phyloP scores from a whole-genome alignment of 2,329 filamentous ascomycete genomes.

The Thielaviopsis ethacetica region DNA sequence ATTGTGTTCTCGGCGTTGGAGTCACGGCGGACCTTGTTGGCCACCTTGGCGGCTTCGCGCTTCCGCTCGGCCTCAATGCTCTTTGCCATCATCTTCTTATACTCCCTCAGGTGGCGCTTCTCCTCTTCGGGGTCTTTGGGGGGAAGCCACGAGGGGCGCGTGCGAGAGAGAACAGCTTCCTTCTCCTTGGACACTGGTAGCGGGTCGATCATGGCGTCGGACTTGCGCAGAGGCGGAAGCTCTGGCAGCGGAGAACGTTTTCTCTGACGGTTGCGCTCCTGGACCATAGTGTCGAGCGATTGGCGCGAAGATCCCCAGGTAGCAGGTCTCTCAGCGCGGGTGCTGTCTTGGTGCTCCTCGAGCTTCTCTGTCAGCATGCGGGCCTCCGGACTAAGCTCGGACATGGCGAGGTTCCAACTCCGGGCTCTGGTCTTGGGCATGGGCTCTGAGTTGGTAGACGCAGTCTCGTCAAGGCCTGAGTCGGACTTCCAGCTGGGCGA shows the following conservation, averaged over 20 bases:
- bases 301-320: constrained; percentile 13
- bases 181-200: constrained; percentile 75
- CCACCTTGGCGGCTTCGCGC: constrained; percentile 35
- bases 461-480: constrained; percentile 18
- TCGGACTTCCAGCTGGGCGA: constrained; percentile 39
- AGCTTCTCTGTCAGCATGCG: constrained; percentile 61
- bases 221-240: constrained; percentile 51
- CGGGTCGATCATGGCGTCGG: constrained; percentile 71
- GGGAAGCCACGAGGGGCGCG: constrained; percentile 68
- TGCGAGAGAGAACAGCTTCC: constrained; percentile 65
- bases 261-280: constrained; percentile 16
- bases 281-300: constrained; percentile 11
- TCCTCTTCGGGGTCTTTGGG: constrained; percentile 86
- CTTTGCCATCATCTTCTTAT: constrained; percentile 63
- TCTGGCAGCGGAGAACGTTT: constrained; percentile 41
- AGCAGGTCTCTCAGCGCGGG: constrained; percentile 15
- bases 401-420: constrained; percentile 59
- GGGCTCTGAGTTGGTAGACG: constrained; percentile 14
- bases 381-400: constrained; percentile 54
- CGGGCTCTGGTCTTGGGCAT: constrained; percentile 43
- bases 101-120: constrained; percentile 70
- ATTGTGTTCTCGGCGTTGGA: constrained; percentile 36
- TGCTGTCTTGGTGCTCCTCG: constrained; percentile 56
- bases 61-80: constrained; percentile 44
- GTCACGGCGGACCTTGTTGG: constrained; percentile 36